Conservation (phyloP, 345 rosid species). For the Eucalyptus sp. region DNA sequence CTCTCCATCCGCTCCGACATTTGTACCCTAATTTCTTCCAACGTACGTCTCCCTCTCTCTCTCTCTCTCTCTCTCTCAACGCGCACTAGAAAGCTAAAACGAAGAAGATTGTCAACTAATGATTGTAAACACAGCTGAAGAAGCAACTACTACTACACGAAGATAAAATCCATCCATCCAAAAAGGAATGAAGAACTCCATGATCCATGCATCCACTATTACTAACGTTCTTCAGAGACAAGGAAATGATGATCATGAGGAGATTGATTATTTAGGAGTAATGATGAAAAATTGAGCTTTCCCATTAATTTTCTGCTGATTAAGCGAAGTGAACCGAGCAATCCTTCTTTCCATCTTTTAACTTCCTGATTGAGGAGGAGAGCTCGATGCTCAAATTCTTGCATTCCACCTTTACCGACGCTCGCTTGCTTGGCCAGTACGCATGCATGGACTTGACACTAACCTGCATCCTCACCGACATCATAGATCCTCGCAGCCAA, state of each 20-base stretch:
- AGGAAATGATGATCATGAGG: neutral
- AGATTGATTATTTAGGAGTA: neutral
- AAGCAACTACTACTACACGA: neutral
- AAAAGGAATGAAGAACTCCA: neutral
- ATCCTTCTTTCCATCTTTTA: neutral
- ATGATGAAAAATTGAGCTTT: neutral
- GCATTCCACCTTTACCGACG: neutral
- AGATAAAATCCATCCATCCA: neutral
- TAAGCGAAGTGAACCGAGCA: neutral
- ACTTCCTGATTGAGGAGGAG: neutral
- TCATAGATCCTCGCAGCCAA: neutral
- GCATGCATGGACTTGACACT: neutral
- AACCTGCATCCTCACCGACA: neutral
- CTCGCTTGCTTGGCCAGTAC: neutral
- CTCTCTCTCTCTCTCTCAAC: neutral
- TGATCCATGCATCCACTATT: neutral
- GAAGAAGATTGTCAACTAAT: neutral
- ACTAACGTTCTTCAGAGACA: neutral
- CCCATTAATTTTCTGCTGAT: neutral
- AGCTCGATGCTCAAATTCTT: neutral
- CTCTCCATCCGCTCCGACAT: neutral
- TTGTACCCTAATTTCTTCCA: neutral
- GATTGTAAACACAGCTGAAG: neutral
- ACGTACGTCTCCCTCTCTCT: no score
- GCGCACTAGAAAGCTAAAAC: neutral